Conservation (phyloP, 2,329 filamentous ascomycete species). For the Colletotrichum neosansevieriae region DNA sequence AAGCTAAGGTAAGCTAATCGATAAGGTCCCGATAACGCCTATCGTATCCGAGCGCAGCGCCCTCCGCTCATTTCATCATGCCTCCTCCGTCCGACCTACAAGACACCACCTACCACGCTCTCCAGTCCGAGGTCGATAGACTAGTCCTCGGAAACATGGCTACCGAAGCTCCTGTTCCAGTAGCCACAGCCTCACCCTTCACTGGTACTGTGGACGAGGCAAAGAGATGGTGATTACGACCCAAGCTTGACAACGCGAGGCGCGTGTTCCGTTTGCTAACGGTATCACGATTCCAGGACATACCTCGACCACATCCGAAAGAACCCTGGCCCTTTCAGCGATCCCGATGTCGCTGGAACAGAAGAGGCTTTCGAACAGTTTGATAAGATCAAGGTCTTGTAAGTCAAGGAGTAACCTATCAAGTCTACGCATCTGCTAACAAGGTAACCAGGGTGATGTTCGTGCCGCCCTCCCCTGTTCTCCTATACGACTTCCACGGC, state of each 20-base stretch:
- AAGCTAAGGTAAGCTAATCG: not conserved
- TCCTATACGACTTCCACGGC: slow-evolving; percentile 33
- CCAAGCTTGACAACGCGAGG: not conserved
- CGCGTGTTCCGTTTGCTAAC: slow-evolving; percentile 10
- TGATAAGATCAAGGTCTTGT: slow-evolving; percentile 82
- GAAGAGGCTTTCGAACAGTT: slow-evolving; percentile 68
- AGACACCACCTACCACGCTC: not conserved
- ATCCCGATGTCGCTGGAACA: slow-evolving; percentile 65
- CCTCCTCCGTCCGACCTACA: slow-evolving; percentile 20
- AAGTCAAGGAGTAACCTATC: slow-evolving; percentile 48
- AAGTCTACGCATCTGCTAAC: slow-evolving; percentile 42
- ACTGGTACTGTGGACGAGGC: slow-evolving; percentile 23
- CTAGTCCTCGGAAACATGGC: slow-evolving; percentile 10
- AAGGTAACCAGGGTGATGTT: slow-evolving; percentile 61
- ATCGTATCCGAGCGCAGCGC: slow-evolving; percentile 19
- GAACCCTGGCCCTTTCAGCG: slow-evolving; percentile 83
- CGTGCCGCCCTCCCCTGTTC: slow-evolving; percentile 45
- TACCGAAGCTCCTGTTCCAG: slow-evolving; percentile 2
- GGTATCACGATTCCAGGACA: slow-evolving; percentile 66
- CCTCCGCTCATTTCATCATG: slow-evolving; percentile 18
- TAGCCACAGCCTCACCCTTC: not conserved
- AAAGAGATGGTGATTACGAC: slow-evolving; percentile 35
- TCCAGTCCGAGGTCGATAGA: not conserved
- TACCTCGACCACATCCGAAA: slow-evolving; percentile 86
- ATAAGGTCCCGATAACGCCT: slow-evolving; percentile 15